These are phyloP conservation scores for Kodamaea arcana DNA, from an alignment of 1,139 yeast genomes.

Conservation along the genomic window DNA sequence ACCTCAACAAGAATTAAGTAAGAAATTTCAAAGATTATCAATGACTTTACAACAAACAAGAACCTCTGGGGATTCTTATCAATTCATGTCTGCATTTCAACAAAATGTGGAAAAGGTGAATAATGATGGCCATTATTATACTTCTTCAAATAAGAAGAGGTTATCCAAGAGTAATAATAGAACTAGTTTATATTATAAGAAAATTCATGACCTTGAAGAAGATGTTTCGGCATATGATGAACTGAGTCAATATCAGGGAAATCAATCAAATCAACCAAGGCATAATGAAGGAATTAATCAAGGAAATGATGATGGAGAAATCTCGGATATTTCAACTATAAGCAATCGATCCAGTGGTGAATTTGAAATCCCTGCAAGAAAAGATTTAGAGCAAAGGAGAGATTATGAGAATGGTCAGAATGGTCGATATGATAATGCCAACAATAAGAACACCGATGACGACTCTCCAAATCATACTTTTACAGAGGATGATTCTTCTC, in stretches of 20 bases:
- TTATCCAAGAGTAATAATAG: conserved; percentile 12
- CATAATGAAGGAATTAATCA: no score
- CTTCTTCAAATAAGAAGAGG: conserved; percentile 7
- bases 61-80: conserved; percentile 39
- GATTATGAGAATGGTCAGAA: background rate
- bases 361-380: conserved; percentile 30
- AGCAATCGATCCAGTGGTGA: conserved; percentile 24
- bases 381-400: conserved; percentile 23
- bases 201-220: conserved; percentile 19
- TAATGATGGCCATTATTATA: conserved; percentile 9
- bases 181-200: conserved; percentile 34
- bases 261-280: no score
- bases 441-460: background rate
- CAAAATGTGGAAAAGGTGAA: conserved; percentile 30
- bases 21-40: conserved; percentile 39
- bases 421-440: background rate
- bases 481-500: background rate
- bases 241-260: no score
- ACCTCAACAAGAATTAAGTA: conserved; percentile 35
- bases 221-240: conserved; percentile 1
- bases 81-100: conserved; percentile 41
- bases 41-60: conserved; percentile 33
- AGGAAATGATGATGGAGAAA: conserved; percentile 9
- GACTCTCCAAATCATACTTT: background rate
- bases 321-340: conserved; percentile 22